Evolutionary conservation across 2,329 filamentous ascomycete genomes (phyloP).

Genomic region (Colletotrichum ledebouriae): DNA sequence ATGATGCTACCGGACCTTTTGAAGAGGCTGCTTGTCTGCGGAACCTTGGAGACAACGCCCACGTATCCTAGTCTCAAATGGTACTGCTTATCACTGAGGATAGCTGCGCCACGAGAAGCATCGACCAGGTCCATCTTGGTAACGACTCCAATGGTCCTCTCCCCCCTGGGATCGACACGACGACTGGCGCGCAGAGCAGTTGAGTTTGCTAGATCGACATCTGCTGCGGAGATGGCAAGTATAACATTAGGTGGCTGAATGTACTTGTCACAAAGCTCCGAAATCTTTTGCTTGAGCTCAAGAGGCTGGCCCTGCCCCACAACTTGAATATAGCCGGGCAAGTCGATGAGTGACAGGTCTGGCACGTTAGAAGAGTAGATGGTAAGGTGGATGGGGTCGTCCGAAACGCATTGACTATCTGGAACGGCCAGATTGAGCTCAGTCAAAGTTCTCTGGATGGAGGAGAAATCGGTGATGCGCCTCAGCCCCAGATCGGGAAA

Average conservation of each 20-base stretch:
- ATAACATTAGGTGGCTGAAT: slow-evolving; percentile 97
- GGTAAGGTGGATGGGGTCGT: slow-evolving; percentile 95
- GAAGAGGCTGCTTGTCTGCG: slow-evolving; percentile 79
- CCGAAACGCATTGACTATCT: slow-evolving; percentile 90
- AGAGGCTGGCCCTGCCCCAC: slow-evolving; percentile 90
- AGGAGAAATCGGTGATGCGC: slow-evolving; percentile 90
- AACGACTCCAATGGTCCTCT: slow-evolving; percentile 97
- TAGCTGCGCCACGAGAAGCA: slow-evolving; percentile 79
- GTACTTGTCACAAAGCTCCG: slow-evolving; percentile 97
- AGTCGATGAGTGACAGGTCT: slow-evolving; percentile 93
- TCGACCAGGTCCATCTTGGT: slow-evolving; percentile 99
- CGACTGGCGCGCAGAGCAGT: slow-evolving; percentile 91
- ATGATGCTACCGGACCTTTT: slow-evolving; percentile 85
- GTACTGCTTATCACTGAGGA: slow-evolving; percentile 92
- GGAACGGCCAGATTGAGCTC: slow-evolving; percentile 95
- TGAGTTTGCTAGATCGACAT: slow-evolving; percentile 97
- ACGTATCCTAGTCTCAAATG: slow-evolving; percentile 96
- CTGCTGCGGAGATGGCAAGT: slow-evolving; percentile 94
- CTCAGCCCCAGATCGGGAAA: slow-evolving; percentile 92
- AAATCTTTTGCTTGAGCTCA: slow-evolving; percentile 94
- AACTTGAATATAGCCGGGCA: slow-evolving; percentile 98
- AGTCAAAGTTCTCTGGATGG: slow-evolving; percentile 93
- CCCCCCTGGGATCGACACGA: slow-evolving; percentile 91
- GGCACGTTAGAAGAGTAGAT: slow-evolving; percentile 97
- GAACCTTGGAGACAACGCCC: slow-evolving; percentile 90